Percentiles rank a stretch among this genome's conserved stretches.
Evolutionary conservation across 192 early-diverging fungal genomes (phyloP).

Genomic region (Bifiguratus adelaidae): DNA sequence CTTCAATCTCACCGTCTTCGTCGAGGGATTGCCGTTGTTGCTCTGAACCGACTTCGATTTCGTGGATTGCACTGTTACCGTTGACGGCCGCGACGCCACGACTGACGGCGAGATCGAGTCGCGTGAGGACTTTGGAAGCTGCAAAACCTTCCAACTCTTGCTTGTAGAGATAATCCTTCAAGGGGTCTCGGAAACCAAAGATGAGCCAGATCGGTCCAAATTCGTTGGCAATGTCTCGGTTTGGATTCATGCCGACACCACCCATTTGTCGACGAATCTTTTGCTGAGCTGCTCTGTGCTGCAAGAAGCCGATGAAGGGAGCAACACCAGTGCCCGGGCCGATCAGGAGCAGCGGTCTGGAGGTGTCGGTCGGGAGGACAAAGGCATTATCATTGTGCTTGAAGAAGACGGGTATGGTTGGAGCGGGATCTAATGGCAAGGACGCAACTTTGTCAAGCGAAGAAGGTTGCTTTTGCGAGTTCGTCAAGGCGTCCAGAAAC

Average conservation of each 20-base stretch:
- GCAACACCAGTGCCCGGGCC: slow-evolving; percentile 95
- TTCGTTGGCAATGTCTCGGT: slow-evolving; percentile 13
- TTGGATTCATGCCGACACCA: slow-evolving; percentile 6
- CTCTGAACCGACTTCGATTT: too few species aligned
- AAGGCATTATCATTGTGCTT: slow-evolving; percentile 53
- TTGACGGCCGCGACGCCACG: slow-evolving; percentile 32
- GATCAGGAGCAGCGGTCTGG: slow-evolving; percentile 70
- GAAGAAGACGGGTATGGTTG: slow-evolving; percentile 38
- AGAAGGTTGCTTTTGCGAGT: slow-evolving; percentile 15
- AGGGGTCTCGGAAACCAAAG: slow-evolving; percentile 70
- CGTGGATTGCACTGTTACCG: too few species aligned
- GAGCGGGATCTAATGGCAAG: background rate
- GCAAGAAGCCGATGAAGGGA: slow-evolving; percentile 83
- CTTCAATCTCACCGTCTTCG: slow-evolving; percentile 8
- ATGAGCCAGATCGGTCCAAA: slow-evolving; percentile 61
- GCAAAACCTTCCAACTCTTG: slow-evolving; percentile 40
- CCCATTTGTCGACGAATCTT: slow-evolving; percentile 22
- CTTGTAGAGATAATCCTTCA: slow-evolving; percentile 62
- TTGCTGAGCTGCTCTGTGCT: slow-evolving; percentile 53
- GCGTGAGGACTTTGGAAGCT: slow-evolving; percentile 38
- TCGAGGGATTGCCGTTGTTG: too few species aligned
- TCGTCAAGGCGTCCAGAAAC: slow-evolving; percentile 66
- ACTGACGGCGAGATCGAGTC: slow-evolving; percentile 55
- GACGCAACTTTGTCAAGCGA: background rate
- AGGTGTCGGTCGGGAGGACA: slow-evolving; percentile 45